These are phyloP conservation scores for Gynostemma pentaphyllum DNA, from an alignment of 306 rosid genomes.

Conservation along the genomic window DNA sequence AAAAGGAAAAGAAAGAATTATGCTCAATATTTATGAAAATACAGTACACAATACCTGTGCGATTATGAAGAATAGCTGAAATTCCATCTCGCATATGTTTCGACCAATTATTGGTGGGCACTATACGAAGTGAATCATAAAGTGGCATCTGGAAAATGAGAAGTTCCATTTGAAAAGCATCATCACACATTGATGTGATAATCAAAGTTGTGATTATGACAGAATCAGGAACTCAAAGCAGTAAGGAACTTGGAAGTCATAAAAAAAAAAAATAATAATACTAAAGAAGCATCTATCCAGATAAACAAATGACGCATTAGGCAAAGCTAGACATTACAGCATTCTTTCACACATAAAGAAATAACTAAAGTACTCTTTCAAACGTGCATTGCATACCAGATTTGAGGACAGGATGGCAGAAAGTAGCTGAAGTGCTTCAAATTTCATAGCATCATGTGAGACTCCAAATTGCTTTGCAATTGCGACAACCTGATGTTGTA, in stretches of 20 bases:
- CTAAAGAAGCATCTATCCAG: background rate
- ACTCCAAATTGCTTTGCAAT: slow-evolving; percentile 66
- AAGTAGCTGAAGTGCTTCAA: slow-evolving; percentile 70
- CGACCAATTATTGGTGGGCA: slow-evolving; percentile 46
- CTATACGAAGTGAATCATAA: slow-evolving; percentile 32
- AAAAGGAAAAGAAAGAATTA: slow-evolving; percentile 7
- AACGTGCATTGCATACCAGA: slow-evolving; percentile 35
- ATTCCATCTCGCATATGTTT: slow-evolving; percentile 57
- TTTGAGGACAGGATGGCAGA: slow-evolving; percentile 47
- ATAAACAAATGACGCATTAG: background rate
- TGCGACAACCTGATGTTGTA: slow-evolving; percentile 38
- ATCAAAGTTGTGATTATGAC: background rate
- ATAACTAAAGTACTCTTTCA: background rate
- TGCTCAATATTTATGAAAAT: slow-evolving; percentile 9
- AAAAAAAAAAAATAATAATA: background rate
- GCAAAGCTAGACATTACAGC: background rate
- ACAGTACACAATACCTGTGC: slow-evolving; percentile 53
- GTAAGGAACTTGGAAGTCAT: background rate
- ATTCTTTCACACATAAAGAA: background rate
- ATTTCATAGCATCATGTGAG: slow-evolving; percentile 63
- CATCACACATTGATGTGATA: background rate
- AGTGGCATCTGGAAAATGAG: slow-evolving; percentile 42
- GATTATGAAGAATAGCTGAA: slow-evolving; percentile 71
- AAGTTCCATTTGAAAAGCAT: background rate
- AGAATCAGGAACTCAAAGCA: background rate